Percentiles rank a stretch among this genome's conserved stretches.
Conservation (phyloP, 176 grass and related monocot genomes). For the Poa pratensis region DNA sequence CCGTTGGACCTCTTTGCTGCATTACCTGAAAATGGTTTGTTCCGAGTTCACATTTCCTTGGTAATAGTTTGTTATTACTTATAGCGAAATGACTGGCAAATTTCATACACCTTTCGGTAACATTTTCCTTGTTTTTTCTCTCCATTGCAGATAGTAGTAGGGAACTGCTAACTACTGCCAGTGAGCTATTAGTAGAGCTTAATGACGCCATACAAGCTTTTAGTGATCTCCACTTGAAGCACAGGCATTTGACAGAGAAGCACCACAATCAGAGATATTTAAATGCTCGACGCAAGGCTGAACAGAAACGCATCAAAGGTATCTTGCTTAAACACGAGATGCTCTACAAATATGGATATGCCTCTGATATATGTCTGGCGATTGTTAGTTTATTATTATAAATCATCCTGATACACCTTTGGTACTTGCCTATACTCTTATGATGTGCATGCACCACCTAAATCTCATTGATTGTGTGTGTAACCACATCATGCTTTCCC, state of each 20-base stretch:
- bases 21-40: constrained; percentile 65
- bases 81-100: not conserved
- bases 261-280: constrained; percentile 62
- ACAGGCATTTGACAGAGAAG: constrained; percentile 58
- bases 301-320: constrained; percentile 82
- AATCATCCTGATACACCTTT: not conserved
- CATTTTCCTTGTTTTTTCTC: constrained; percentile 36
- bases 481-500: not conserved
- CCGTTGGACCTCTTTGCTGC: constrained; percentile 33
- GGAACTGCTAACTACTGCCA: constrained; percentile 38
- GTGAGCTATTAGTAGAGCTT: constrained; percentile 53
- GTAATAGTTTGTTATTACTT: constrained; percentile 31
- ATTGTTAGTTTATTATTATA: not conserved
- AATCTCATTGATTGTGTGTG: not conserved
- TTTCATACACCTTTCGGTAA: constrained; percentile 19
- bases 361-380: not conserved
- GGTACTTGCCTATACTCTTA: not conserved
- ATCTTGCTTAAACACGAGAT: constrained; percentile 43
- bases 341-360: not conserved
- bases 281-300: constrained; percentile 58
- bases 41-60: constrained; percentile 45
- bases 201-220: constrained; percentile 51
- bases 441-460: constrained; percentile 3
- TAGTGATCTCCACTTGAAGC: constrained; percentile 80
- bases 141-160: constrained; percentile 53